Percentiles rank a stretch among this genome's conserved stretches.
These are phyloP conservation scores for Quercus phellos DNA, from an alignment of 331 rosid species.

Conservation along the genomic window DNA sequence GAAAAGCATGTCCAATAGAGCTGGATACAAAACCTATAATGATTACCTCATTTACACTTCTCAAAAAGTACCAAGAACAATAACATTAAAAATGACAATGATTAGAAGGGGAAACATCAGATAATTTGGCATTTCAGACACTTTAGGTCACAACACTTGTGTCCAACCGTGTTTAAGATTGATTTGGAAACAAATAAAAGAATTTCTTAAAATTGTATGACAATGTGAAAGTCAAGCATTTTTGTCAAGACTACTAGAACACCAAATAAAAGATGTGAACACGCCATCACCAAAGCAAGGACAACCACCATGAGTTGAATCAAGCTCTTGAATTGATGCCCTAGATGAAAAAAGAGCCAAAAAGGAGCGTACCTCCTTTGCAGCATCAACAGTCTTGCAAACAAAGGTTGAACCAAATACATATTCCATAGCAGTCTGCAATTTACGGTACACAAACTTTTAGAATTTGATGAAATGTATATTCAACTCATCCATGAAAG, in stretches of 20 bases:
- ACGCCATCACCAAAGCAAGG: background rate
- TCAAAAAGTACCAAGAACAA: background rate
- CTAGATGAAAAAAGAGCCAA: conserved; percentile 7
- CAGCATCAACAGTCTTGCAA: conserved; percentile 79
- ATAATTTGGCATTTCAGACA: background rate
- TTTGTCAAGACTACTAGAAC: background rate
- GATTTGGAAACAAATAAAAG: background rate
- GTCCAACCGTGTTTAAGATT: background rate
- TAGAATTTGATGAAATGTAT: background rate
- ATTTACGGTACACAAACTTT: conserved; percentile 20
- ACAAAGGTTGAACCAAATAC: conserved; percentile 94
- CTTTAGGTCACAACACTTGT: background rate
- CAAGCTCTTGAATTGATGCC: conserved; percentile 8
- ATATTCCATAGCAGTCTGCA: conserved; percentile 87
- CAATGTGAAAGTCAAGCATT: background rate
- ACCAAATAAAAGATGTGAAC: background rate
- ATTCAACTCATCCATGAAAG: background rate
- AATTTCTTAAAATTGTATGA: background rate
- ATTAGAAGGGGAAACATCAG: background rate
- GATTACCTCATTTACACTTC: background rate
- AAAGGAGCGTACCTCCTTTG: conserved; percentile 71
- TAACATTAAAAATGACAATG: background rate
- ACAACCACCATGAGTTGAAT: conserved; percentile 8
- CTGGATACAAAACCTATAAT: background rate
- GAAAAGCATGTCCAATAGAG: background rate